A percentile compares a stretch with the other conserved stretches of the same genome.
These are phyloP conservation scores for Mortierella sp. DNA, from an alignment of 371 early-diverging fungal genomes.

Conservation along the genomic window DNA sequence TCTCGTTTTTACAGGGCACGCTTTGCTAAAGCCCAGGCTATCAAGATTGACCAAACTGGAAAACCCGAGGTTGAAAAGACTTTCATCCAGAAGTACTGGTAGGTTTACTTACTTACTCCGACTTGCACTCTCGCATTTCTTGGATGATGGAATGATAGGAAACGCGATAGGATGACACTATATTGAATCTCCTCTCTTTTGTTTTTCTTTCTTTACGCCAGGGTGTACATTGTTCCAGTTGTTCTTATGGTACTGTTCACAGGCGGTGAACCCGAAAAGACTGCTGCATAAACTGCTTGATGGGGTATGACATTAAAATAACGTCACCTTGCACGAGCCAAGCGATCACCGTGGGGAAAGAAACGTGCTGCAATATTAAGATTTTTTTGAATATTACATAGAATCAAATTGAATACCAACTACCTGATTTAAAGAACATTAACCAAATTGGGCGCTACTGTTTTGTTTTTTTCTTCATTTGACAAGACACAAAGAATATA, in stretches of 20 bases:
- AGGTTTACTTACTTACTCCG: not conserved
- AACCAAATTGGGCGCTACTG: not conserved
- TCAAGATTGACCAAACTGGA: conserved; percentile 49
- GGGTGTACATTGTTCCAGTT: conserved; percentile 52
- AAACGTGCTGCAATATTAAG: not conserved
- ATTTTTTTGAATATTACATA: not conserved
- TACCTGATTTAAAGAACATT: not conserved
- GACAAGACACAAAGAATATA: not conserved
- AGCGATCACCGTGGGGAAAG: not conserved
- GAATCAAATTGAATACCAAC: not conserved
- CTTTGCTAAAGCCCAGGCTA: conserved; percentile 36
- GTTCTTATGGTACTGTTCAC: conserved; percentile 43
- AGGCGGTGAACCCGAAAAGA: conserved; percentile 54
- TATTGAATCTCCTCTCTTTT: not conserved
- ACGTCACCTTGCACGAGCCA: not conserved
- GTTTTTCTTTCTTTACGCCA: not conserved
- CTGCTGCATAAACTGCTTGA: conserved; percentile 16
- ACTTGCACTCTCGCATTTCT: not conserved
- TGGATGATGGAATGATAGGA: too few species aligned
- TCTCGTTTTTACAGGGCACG: conserved; percentile 19
- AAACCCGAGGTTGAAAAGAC: conserved; percentile 52
- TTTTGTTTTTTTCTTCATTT: not conserved
- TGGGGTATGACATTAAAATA: too few species aligned
- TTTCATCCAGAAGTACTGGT: conserved; percentile 58
- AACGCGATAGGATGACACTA: not conserved